Conservation (phyloP, 371 early-diverging fungal genomes). For the Rhizopus delemar region DNA sequence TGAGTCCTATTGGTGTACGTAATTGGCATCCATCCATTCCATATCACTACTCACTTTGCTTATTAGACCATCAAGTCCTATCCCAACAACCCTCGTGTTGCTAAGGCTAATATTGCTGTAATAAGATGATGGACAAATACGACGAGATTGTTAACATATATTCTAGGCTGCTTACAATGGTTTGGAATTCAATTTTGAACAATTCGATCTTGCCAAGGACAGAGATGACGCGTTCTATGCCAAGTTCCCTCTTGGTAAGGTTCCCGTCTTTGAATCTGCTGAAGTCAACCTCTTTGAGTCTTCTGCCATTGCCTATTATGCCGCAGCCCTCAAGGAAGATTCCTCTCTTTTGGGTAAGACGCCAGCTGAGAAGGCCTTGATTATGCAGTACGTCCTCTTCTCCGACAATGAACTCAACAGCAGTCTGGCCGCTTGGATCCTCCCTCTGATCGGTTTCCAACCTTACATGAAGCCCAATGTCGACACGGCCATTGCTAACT, state of each 20-base stretch:
- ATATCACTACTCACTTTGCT: neutral
- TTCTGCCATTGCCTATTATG: conserved; percentile 87
- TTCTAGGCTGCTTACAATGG: conserved; percentile 69
- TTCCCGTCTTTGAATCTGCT: conserved; percentile 80
- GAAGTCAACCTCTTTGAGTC: conserved; percentile 78
- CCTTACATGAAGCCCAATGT: conserved; percentile 62
- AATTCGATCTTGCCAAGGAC: conserved; percentile 68
- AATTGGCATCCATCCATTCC: neutral
- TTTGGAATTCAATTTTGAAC: conserved; percentile 67
- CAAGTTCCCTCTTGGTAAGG: conserved; percentile 83
- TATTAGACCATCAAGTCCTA: conserved; percentile 55
- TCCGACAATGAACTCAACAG: conserved; percentile 60
- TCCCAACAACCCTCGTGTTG: conserved; percentile 58
- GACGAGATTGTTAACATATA: conserved; percentile 45
- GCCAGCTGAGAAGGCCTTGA: conserved; percentile 71
- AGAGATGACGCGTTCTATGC: conserved; percentile 71
- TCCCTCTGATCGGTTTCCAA: conserved; percentile 57
- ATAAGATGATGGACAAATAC: conserved; percentile 29
- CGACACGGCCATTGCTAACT: conserved; percentile 58
- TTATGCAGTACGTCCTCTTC: conserved; percentile 79
- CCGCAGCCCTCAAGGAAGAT: conserved; percentile 67
- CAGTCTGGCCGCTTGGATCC: conserved; percentile 51
- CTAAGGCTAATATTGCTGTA: conserved; percentile 70
- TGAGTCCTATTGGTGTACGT: conserved; percentile 11
- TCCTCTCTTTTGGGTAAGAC: conserved; percentile 65